Percentiles rank a stretch among this genome's conserved stretches.
Evolutionary conservation across 805 yeast species (phyloP).

Genomic region (Metschnikowia koreensis): DNA sequence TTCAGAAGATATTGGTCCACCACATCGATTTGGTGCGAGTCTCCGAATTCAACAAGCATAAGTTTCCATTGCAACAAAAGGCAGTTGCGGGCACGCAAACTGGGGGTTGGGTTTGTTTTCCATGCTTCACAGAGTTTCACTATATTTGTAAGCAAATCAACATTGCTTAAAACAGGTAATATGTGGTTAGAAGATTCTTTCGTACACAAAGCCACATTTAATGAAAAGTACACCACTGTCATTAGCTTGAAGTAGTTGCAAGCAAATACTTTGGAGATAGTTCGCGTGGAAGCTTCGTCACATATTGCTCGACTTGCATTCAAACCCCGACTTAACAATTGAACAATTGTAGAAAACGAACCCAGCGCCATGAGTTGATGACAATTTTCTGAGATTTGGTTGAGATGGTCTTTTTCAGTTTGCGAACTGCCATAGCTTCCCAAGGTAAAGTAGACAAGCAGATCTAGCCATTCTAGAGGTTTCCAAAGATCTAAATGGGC

Average conservation of each 20-base stretch:
- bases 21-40: conserved; percentile 31
- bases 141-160: conserved; percentile 44
- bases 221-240: conserved; percentile 35
- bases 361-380: conserved; percentile 22
- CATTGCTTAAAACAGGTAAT: conserved; percentile 21
- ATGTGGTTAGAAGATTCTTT: neutral
- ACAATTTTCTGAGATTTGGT: conserved; percentile 11
- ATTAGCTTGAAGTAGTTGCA: conserved; percentile 27
- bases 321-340: neutral
- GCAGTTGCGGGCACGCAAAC: conserved; percentile 54
- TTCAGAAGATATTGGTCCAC: conserved; percentile 48
- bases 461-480: conserved; percentile 6
- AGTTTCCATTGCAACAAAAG: conserved; percentile 53
- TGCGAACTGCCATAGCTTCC: conserved; percentile 10
- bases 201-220: conserved; percentile 24
- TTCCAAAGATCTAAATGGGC: conserved; percentile 2
- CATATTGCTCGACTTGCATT: neutral
- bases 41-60: conserved; percentile 64
- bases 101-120: conserved; percentile 51
- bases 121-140: conserved; percentile 58
- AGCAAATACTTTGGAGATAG: conserved; percentile 1
- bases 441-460: conserved; percentile 12
- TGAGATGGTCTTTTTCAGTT: conserved; percentile 11
- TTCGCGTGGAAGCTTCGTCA: neutral
- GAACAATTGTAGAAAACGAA: conserved; percentile 8